These are phyloP conservation scores for Fusarium virguliforme DNA, from an alignment of 2,329 filamentous ascomycete genomes.

Conservation along the genomic window DNA sequence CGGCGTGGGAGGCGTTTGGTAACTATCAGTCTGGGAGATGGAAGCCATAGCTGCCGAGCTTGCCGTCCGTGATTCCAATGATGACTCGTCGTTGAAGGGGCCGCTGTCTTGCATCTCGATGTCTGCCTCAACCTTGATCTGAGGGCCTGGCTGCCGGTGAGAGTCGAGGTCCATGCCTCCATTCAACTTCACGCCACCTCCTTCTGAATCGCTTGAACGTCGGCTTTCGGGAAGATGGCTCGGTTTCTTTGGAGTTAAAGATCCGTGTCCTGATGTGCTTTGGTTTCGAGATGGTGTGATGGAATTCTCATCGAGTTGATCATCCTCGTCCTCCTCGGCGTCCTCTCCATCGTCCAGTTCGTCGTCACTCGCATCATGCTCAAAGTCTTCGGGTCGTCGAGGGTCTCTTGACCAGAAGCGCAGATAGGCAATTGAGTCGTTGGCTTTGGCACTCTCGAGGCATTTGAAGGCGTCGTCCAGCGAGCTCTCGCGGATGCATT, in stretches of 20 bases:
- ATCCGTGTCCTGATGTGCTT: conserved; percentile 2
- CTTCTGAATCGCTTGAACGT: conserved; percentile 59
- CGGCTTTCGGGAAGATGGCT: conserved; percentile 44
- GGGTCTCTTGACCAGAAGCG: conserved; percentile 89
- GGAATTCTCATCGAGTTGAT: conserved; percentile 12
- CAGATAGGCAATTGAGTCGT: conserved; percentile 91
- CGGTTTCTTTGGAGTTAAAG: conserved; percentile 11
- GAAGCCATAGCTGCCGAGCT: conserved; percentile 33
- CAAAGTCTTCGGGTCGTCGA: conserved; percentile 69
- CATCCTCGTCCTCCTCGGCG: conserved; percentile 15
- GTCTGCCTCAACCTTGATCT: conserved; percentile 59
- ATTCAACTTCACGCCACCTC: conserved; percentile 65
- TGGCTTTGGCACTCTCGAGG: conserved; percentile 88
- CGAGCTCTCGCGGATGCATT: conserved; percentile 86
- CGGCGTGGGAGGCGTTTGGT: conserved; percentile 43
- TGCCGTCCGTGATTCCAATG: conserved; percentile 34
- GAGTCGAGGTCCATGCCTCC: conserved; percentile 61
- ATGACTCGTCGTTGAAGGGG: conserved; percentile 18
- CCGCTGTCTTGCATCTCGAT: conserved; percentile 41
- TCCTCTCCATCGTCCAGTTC: conserved; percentile 28
- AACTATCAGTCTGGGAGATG: conserved; percentile 13
- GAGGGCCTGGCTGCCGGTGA: conserved; percentile 49
- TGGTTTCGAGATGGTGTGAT: background rate
- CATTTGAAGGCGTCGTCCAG: conserved; percentile 83
- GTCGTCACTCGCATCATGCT: conserved; percentile 61